Conservation (phyloP, 208 protist genomes). For the Acanthamoeba quina region DNA sequence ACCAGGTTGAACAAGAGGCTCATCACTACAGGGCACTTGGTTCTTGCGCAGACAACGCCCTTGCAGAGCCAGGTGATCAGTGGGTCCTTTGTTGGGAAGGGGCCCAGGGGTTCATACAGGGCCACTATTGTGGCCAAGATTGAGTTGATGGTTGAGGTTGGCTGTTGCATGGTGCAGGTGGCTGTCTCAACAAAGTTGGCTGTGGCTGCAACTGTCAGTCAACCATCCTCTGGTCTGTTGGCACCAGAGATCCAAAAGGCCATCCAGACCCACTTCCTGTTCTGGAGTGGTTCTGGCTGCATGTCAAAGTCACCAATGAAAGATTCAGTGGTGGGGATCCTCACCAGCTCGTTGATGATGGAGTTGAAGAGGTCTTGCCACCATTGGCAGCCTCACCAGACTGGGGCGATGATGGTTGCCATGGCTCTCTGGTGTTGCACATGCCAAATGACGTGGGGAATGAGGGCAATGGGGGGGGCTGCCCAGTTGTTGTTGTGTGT, state of each 20-base stretch:
- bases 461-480: background rate
- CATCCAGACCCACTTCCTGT: background rate
- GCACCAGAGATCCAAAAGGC: background rate
- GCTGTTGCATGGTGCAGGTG: no score
- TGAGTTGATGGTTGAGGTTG: no score
- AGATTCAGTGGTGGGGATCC: background rate
- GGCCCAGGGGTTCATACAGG: no score
- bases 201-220: no score
- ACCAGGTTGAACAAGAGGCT: no score
- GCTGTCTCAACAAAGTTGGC: no score
- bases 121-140: no score
- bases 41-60: no score
- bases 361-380: background rate
- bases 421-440: background rate
- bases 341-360: background rate
- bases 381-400: background rate
- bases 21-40: no score
- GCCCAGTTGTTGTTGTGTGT: slow-evolving; percentile 6
- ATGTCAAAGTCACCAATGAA: background rate
- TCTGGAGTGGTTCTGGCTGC: background rate
- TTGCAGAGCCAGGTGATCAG: no score
- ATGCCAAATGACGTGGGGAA: background rate
- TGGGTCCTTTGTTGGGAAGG: no score
- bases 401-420: background rate
- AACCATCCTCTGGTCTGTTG: background rate